Evolutionary conservation across 1,284 basidiomycete genomes (phyloP).

Genomic region (Moniliella sp.): DNA sequence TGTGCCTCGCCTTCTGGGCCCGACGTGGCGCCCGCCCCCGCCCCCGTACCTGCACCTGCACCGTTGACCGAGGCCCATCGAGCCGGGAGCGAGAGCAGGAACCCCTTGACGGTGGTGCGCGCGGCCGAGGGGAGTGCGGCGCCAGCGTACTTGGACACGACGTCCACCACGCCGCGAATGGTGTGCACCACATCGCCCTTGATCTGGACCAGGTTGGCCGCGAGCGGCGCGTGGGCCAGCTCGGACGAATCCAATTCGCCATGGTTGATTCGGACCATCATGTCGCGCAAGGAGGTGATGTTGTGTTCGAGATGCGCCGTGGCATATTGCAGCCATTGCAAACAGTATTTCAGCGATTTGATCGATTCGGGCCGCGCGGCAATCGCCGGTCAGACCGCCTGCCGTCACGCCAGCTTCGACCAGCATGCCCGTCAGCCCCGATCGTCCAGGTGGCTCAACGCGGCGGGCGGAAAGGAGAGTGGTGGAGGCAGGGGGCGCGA

Average conservation of each 20-base stretch:
- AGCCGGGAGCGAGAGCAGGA: slow-evolving; percentile 59
- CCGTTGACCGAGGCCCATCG: slow-evolving; percentile 51
- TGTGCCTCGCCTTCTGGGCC: no score
- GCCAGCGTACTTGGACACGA: slow-evolving; percentile 63
- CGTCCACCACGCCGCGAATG: slow-evolving; percentile 64
- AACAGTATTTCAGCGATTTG: slow-evolving; percentile 60
- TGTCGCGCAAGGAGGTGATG: slow-evolving; percentile 50
- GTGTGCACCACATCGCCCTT: slow-evolving; percentile 64
- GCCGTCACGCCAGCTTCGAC: slow-evolving; percentile 50
- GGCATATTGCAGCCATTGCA: slow-evolving; percentile 71
- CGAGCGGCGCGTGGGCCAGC: slow-evolving; percentile 9
- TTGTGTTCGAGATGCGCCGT: slow-evolving; percentile 68
- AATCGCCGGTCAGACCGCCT: slow-evolving; percentile 55
- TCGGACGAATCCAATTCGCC: slow-evolving; percentile 16
- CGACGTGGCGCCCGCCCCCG: no score
- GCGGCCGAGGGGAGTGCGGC: no score
- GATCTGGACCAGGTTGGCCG: slow-evolving; percentile 43
- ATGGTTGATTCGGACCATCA: slow-evolving; percentile 24
- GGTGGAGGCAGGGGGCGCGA: no score
- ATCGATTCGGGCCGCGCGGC: slow-evolving; percentile 79
- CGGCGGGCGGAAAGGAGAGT: no score
- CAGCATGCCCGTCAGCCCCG: slow-evolving; percentile 38
- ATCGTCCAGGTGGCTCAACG: no score
- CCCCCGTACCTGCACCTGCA: no score
- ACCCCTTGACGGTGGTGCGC: slow-evolving; percentile 60